Evolutionary conservation across 306 rosid genomes (phyloP), one percentile per base, ranked within the genome.

Genomic region (Notholithocarpus densiflorus): DNA sequence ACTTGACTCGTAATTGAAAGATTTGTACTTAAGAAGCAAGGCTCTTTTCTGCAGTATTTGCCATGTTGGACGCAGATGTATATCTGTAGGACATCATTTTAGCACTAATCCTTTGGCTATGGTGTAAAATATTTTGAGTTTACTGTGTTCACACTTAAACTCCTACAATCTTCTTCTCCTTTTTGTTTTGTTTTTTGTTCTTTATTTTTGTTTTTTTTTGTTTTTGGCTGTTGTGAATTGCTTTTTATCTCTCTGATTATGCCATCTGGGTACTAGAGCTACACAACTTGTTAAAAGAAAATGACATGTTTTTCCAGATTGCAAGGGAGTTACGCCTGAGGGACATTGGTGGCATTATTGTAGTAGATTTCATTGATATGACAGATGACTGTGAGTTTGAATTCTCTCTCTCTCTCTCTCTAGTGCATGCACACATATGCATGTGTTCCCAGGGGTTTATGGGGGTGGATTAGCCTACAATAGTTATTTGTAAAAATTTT

Each of bases 301-400:
- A 59, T 80, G 70, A 31, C 57, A 55, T 78, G 71, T 87, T 72
- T 82, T 48, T 87, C 66, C 94, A 93, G 99, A 95, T 95, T 84
- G 97, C 98, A 32, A 86, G 96, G 87, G 99, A 95, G 90, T 89
- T 95, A 54, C 92, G 98, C 77, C 79, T 95, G 78, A 90, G 99
- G 82, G 98, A 95, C 87, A 90, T 95, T 76, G 98, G 99, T 61
- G 99, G 99, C 86, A 95, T 95, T 76, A 95, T 95, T 48, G 99
- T 95, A 24, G 98, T 95, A 70, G 99, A 95, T 90, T 95, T 95
- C 86, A 93, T 93, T 84, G 98, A 91, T 80, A 95, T 95, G 99
- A 81, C 68, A n/a, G 98, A 93, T 77, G 99, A 95, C 73, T 93
- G 99, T 95, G 81, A 87, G 89, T 83, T 68, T 29, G 59, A 79